Base-by-base conservation (phyloP, 2,329 filamentous ascomycete species). In the Hymenoscyphus salicellus region DNA sequence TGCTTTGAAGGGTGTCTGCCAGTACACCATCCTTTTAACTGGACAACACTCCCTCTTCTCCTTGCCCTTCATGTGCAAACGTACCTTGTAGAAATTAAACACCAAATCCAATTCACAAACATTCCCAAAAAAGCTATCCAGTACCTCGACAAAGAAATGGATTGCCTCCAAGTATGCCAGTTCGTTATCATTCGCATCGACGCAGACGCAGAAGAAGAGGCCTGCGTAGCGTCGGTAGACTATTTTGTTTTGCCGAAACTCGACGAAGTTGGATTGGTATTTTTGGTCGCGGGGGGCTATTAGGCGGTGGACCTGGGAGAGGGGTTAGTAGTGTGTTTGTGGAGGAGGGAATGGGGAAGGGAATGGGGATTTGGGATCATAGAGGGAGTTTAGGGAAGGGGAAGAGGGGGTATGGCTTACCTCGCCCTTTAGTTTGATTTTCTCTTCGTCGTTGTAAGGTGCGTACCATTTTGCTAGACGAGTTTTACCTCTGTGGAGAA, bases 181-280 rank as follows among this genome's bases (percentile, higher is more conserved):
- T 82, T 99, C 95, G 79, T 98, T 99, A 79, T 99, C 95, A 78
- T 97, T 98, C 60, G 94, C 96, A 80, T 99, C 95, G 76, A 99
- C 95, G 79, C 95, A 98, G 62, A 93, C 96, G 83, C 95, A 99
- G 83, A 99, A 99, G 86, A 99, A 99, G 65, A 99, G 87, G 0
- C 95, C 95, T 0, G 95, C 95, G 80, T 99, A 99, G 68, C 95
- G 91, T 55, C 96, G 90, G 82, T 99, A 99, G 62, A 99, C 92
- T 73, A 99, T 91, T 82, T 97, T 98, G 77, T 94, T 93, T 80
- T 93, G 91, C 71, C 92, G 90, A 81, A 90, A 89, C 80, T 99
- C 95, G 84, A 99, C 95, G 75, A 99, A 99, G 82, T 99, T 99
- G 80, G 93, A 97, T 78, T 99, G 95, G 83, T 99, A 97, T 78